Evolutionary conservation across 2,329 filamentous ascomycete species (phyloP), one percentile per base, ranked within the genome.

Genomic region (Stachybotrys chlorohalonatus): DNA sequence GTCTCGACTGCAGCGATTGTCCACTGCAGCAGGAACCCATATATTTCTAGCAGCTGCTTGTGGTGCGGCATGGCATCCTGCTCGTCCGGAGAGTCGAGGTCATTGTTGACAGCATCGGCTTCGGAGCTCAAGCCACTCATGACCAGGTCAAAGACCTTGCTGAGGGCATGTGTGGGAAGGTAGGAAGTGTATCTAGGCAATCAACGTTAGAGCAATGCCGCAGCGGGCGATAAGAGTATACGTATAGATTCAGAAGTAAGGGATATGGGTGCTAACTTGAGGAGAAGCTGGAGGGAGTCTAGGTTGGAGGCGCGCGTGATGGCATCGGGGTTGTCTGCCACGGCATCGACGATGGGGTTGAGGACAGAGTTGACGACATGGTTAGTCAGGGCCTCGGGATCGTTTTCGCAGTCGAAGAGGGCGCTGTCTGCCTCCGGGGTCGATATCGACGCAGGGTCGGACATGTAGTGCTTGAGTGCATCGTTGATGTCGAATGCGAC

Each of bases 401-500:
- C 90, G 70, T 89, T 88, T 75, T 97, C 94, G 81, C 90, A 95
- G 68, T 97, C 93, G 63, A 91, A 80, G 17, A 99, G 83, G 56
- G 87, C 83, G 49, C 85, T 73, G 63, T 94, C 88, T 54, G 92
- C 94, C 70, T 97, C 93, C 48, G 89, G 86, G 2, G 92, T 96
- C 7, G 87, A 78, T 54, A 97, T 88, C 46, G 84, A 82, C 49
- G 85, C 78, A 8, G 94, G 93, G 70, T 97, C 93, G 73, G 90
- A 95, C 82, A 96, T 89, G 74, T 96, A 99, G 70, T 90, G 83
- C 79, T 96, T 96, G 71, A 97, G 87, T 61, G 91, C 90, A 76
- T 96, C 88, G 71, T 96, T 96, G 73, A 99, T 90, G 71, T 97
- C 90, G 75, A 99, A 99, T 66, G 86, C 82, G 69, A 91, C 82